Evolutionary conservation across 2,329 filamentous ascomycete species (phyloP).

Genomic region (Daldinia sp.): DNA sequence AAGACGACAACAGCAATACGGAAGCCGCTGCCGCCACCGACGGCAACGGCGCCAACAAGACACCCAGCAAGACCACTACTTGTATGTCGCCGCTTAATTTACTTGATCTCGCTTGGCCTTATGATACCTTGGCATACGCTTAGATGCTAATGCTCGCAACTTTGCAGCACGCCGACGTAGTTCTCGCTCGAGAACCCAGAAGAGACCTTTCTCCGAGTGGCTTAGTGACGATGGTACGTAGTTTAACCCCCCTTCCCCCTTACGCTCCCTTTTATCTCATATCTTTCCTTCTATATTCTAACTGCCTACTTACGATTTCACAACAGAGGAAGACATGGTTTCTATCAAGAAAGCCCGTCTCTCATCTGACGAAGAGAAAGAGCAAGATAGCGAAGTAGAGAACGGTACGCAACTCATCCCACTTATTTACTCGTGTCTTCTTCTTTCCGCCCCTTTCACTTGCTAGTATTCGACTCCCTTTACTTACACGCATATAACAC

Average conservation of each 20-base stretch:
- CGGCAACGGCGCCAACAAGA: neutral
- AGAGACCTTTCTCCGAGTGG: neutral
- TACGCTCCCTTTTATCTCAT: neutral
- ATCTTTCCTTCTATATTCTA: neutral
- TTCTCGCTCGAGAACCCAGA: neutral
- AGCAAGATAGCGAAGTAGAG: neutral
- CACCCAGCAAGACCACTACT: neutral
- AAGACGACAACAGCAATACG: neutral
- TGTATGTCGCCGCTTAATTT: neutral
- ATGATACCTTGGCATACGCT: neutral
- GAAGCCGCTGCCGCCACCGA: neutral
- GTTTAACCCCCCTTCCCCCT: neutral
- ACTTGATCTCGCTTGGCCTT: neutral
- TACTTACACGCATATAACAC: neutral
- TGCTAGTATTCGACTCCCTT: neutral
- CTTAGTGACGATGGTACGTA: conserved; percentile 17
- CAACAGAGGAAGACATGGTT: conserved; percentile 1
- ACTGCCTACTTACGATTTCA: conserved; percentile 4
- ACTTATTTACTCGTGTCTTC: too few species aligned
- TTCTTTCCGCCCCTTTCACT: too few species aligned
- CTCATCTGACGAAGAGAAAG: conserved; percentile 2
- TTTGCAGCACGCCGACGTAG: neutral
- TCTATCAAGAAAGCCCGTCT: conserved; percentile 1
- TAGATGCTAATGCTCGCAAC: neutral
- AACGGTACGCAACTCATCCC: conserved; percentile 3